Percentiles rank a stretch among this genome's conserved stretches.
These are phyloP conservation scores for Phaeosphaeriaceae sp. DNA, from an alignment of 2,329 filamentous ascomycete genomes.

Conservation along the genomic window DNA sequence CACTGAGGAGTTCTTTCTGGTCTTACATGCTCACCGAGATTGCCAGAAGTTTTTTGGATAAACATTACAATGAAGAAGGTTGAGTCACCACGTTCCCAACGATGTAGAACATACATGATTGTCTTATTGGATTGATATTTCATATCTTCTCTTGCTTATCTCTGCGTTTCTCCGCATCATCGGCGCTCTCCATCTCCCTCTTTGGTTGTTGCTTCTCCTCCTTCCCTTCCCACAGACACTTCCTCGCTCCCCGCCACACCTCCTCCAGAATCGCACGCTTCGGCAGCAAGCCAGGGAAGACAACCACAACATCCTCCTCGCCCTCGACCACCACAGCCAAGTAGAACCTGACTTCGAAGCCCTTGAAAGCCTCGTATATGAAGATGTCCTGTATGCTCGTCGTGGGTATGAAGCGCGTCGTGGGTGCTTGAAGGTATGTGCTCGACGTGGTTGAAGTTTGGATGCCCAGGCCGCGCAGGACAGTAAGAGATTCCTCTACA, in stretches of 20 bases:
- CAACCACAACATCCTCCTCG: constrained; percentile 89
- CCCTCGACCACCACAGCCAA: constrained; percentile 88
- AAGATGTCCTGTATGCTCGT: constrained; percentile 91
- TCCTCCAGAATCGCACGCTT: constrained; percentile 77
- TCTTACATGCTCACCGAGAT: constrained; percentile 10
- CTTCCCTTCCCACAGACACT: constrained; percentile 75
- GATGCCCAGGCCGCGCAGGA: constrained; percentile 86
- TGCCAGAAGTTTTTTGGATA: constrained; percentile 1
- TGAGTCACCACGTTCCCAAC: no score
- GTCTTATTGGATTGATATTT: no score
- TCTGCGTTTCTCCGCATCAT: background rate
- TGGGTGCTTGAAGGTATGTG: constrained; percentile 69
- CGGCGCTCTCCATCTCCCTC: background rate
- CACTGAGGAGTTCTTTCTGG: constrained; percentile 2
- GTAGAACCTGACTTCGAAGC: constrained; percentile 90
- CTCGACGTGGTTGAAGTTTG: constrained; percentile 79
- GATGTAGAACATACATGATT: no score
- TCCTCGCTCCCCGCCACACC: constrained; percentile 86
- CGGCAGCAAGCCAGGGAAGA: constrained; percentile 86
- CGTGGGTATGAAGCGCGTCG: constrained; percentile 85
- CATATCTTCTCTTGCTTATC: no score
- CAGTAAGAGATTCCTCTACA: constrained; percentile 81
- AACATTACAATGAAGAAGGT: background rate
- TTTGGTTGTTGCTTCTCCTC: background rate
- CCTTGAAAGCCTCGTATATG: constrained; percentile 92